These are phyloP conservation scores for Xanthoceras sorbifolium DNA, from an alignment of 345 rosid species.

Conservation along the genomic window DNA sequence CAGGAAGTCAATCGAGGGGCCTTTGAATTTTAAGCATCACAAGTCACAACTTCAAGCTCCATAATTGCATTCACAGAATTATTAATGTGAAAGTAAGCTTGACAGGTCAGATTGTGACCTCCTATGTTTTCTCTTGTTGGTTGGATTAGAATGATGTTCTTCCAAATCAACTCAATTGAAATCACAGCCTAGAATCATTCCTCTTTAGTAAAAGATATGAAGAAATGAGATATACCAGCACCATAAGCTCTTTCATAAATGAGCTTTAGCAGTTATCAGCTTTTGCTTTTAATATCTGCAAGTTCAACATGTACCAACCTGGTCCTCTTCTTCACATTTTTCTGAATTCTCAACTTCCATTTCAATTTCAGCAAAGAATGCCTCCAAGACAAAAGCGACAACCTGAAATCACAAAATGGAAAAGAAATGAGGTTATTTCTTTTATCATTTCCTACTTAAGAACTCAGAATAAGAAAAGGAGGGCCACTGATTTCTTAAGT, in stretches of 20 bases:
- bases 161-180: background rate
- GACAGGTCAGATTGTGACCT: background rate
- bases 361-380: conserved; percentile 92
- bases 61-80: no score
- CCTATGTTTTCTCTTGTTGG: background rate
- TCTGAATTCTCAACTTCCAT: conserved; percentile 82
- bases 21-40: no score
- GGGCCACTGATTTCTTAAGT: background rate
- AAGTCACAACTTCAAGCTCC: no score
- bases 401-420: conserved; percentile 54
- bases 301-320: conserved; percentile 47
- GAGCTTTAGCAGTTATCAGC: background rate
- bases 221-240: background rate
- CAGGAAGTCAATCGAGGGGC: no score
- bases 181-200: background rate
- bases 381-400: conserved; percentile 97
- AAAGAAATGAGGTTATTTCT: conserved; percentile 11
- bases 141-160: background rate
- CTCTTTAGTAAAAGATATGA: background rate
- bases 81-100: background rate
- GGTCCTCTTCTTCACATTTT: conserved; percentile 43
- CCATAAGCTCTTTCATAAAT: background rate
- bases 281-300: background rate
- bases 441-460: background rate
- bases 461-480: background rate